Evolutionary conservation across 108 stramenopile species (phyloP).

Genomic region (Cylindrotheca closterium): DNA sequence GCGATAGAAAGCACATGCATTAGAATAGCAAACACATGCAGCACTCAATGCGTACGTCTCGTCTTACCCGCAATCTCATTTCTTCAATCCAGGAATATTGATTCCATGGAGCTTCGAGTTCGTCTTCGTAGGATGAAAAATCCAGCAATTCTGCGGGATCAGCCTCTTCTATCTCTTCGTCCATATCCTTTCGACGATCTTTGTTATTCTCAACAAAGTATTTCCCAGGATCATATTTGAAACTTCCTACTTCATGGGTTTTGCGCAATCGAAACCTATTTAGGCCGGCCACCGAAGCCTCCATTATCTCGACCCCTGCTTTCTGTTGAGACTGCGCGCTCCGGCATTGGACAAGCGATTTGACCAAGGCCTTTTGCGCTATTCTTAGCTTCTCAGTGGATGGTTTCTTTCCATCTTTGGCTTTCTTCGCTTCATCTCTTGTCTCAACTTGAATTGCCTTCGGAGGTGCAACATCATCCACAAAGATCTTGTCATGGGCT

Average conservation of each 20-base stretch:
- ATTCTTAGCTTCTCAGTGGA: conserved; percentile 28
- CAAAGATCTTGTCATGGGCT: conserved; percentile 40
- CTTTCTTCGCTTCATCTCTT: neutral
- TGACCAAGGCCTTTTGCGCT: conserved; percentile 67
- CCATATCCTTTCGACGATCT: neutral
- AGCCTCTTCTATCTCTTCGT: conserved; percentile 18
- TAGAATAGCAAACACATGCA: neutral
- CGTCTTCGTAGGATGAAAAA: conserved; percentile 32
- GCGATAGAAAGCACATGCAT: neutral
- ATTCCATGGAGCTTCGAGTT: conserved; percentile 81
- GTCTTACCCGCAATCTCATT: conserved; percentile 53
- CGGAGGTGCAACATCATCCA: conserved; percentile 57
- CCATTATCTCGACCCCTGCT: conserved; percentile 75
- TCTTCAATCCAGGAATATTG: conserved; percentile 91
- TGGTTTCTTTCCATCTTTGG: conserved; percentile 3
- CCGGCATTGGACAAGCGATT: conserved; percentile 36
- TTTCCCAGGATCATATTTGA: conserved; percentile 60
- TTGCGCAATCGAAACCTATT: conserved; percentile 74
- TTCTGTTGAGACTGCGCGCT: conserved; percentile 19
- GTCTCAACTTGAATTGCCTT: conserved; percentile 28
- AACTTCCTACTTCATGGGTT: conserved; percentile 61
- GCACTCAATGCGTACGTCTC: neutral
- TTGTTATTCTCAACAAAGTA: conserved; percentile 31
- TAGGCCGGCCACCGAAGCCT: conserved; percentile 62
- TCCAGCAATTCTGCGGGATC: conserved; percentile 33